phyloP scores from a whole-genome alignment of 495 filamentous ascomycete genomes.

The Penicillium paxilli region DNA sequence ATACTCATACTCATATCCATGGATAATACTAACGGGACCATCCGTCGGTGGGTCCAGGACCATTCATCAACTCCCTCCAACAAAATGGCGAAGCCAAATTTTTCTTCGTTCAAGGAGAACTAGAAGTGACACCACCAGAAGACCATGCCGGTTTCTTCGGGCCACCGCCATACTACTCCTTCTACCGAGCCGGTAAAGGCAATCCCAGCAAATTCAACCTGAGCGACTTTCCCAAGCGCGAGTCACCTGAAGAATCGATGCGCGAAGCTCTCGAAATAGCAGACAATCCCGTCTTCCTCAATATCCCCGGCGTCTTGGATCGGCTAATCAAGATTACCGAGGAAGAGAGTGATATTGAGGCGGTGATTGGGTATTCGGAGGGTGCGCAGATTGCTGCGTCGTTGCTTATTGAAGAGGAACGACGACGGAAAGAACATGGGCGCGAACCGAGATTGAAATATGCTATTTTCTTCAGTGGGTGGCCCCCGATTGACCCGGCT shows the following conservation, averaged over 20 bases:
- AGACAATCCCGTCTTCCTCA: constrained; percentile 10
- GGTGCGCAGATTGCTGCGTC: constrained; percentile 60
- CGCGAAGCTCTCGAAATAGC: constrained; percentile 8
- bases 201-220: constrained; percentile 13
- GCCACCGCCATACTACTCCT: constrained; percentile 30
- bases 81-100: constrained; percentile 16
- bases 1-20: no score
- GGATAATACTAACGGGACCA: background rate
- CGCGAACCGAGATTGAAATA: constrained; percentile 50
- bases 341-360: constrained; percentile 33
- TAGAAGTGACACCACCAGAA: constrained; percentile 7
- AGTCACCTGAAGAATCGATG: constrained; percentile 22
- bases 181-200: constrained; percentile 9
- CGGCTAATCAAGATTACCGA: constrained; percentile 24
- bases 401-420: constrained; percentile 49
- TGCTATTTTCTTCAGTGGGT: constrained; percentile 55
- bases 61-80: constrained; percentile 18
- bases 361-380: constrained; percentile 61
- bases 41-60: constrained; percentile 11
- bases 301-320: constrained; percentile 11
- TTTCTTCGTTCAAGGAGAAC: constrained; percentile 26
- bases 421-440: constrained; percentile 34
- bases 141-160: constrained; percentile 29
- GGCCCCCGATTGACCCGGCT: constrained; percentile 51
- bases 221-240: constrained; percentile 19